Evolutionary conservation across 768 basidiomycete species (phyloP), one percentile per base, ranked within the genome.

Genomic region (Trametes villosa): DNA sequence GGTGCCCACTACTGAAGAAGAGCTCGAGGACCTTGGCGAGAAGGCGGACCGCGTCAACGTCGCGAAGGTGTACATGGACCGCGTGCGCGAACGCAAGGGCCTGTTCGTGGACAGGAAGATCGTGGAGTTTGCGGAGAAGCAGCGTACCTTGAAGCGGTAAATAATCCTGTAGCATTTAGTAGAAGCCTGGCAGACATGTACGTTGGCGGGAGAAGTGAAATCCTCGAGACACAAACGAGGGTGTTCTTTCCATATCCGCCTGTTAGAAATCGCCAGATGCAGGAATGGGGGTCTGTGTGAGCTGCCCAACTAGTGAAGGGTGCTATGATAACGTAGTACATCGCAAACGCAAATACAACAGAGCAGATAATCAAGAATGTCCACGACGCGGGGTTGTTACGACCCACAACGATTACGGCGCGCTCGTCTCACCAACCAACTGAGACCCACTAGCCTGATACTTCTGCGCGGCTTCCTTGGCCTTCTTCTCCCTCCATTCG

Each of bases 1-100:
- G 96, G 94, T 97, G 3, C 96, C 96, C 0, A 95, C 94, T 18
- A 98, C 96, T 0, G 92, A 95, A 68, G 96, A 97, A 70, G 96
- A 98, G 65, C 78, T 98, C 40, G 96, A 98, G 72, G 96, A 98
- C 72, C 79, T 99, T 11, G 97, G 97, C 46, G 94, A 96, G 72
- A 98, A 98, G 73, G 88, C 96, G 0, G 97, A 98, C 71, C 80
- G 92, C 52, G 83, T 85, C 12, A 99, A 99, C 74, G 77, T 98
- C n/a, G 97, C 96, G 0, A 94, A 94, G 68, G 83, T 78, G 18
- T 98, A 98, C 66, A 89, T 97, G 87, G 95, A 98, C 65, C 80
- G 75, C 0, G 96, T 98, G 30, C 83, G 96, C 67, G 90, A 89
- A 67, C 81, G 96, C 27, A 98, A 98, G 70, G 97, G 97, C 5